Evolutionary conservation across 208 protist genomes (phyloP).

Genomic region (Acanthamoeba healyi): DNA sequence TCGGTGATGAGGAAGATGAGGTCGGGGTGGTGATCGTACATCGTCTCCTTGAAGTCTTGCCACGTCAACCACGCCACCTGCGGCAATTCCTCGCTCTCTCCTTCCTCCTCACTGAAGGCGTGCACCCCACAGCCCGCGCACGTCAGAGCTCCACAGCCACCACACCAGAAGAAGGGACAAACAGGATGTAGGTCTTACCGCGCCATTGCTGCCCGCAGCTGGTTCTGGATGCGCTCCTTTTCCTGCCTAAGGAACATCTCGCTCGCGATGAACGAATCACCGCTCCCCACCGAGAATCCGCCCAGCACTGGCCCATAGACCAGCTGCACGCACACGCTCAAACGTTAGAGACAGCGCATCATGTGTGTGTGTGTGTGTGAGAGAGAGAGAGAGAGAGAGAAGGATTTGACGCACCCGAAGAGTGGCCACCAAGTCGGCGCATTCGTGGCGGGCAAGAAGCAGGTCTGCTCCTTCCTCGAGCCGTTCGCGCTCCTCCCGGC

Average conservation of each 20-base stretch:
- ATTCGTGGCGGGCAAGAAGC: not conserved
- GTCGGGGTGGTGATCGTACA: conserved; percentile 39
- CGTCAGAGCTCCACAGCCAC: not conserved
- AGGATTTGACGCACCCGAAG: not conserved
- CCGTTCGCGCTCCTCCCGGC: not conserved
- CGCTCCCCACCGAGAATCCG: conserved; percentile 39
- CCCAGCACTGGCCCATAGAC: conserved; percentile 35
- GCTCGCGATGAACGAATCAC: not conserved
- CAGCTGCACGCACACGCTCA: not conserved
- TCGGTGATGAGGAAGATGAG: conserved; percentile 67
- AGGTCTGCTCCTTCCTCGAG: conserved; percentile 28
- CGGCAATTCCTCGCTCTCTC: not conserved
- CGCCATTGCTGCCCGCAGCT: not conserved
- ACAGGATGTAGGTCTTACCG: too few relatives aligned
- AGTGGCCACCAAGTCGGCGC: not conserved
- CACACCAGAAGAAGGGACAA: not conserved
- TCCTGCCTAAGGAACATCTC: conserved; percentile 23
- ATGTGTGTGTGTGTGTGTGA: too few relatives aligned
- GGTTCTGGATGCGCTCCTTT: conserved; percentile 30
- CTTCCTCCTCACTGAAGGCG: not conserved
- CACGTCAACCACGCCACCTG: not conserved
- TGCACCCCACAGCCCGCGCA: too few relatives aligned
- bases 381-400: too few relatives aligned
- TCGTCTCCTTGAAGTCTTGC: conserved; percentile 39
- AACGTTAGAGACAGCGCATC: too few relatives aligned